Percentiles rank a stretch among this genome's conserved stretches.
Evolutionary conservation across 2,329 filamentous ascomycete species (phyloP).

Genomic region (Fusarium sacchari): DNA sequence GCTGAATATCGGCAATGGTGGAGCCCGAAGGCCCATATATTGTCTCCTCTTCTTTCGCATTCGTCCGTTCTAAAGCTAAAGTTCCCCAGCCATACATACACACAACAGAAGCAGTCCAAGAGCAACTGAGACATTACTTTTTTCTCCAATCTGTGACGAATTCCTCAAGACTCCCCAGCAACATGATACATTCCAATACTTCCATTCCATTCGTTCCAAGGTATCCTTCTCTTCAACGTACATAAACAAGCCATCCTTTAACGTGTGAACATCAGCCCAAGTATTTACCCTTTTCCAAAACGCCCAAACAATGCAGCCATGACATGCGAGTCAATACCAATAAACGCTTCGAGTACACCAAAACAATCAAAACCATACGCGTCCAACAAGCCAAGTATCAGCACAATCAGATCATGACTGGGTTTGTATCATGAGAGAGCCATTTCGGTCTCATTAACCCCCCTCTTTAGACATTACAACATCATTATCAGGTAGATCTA

Average conservation of each 20-base stretch:
- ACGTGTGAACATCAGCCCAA: conserved; percentile 16
- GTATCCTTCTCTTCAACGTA: conserved; percentile 7
- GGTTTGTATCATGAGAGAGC: conserved; percentile 20
- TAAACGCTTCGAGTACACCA: conserved; percentile 12
- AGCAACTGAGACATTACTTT: conserved; percentile 19
- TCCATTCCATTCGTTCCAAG: conserved; percentile 15
- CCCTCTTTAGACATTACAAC: conserved; percentile 23
- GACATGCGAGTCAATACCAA: not conserved
- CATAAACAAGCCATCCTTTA: conserved; percentile 13
- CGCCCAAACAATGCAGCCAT: conserved; percentile 34
- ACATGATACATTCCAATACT: conserved; percentile 24
- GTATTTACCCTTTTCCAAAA: conserved; percentile 20
- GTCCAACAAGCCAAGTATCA: not conserved
- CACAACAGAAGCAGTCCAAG: not conserved
- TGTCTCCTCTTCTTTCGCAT: not conserved
- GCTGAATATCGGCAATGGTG: not conserved
- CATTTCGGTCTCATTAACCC: not conserved
- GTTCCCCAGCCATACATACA: not conserved
- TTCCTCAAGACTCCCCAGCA: not conserved
- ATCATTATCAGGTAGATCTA: conserved; percentile 43
- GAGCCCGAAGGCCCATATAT: conserved; percentile 1
- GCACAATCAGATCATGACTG: conserved; percentile 2
- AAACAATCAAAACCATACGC: conserved; percentile 5
- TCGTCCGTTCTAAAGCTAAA: conserved; percentile 12
- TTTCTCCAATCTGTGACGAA: not conserved